A percentile compares a stretch with the other conserved stretches of the same genome.
phyloP scores from a whole-genome alignment of 805 yeast species.

The Maudiozyma bulderi region DNA sequence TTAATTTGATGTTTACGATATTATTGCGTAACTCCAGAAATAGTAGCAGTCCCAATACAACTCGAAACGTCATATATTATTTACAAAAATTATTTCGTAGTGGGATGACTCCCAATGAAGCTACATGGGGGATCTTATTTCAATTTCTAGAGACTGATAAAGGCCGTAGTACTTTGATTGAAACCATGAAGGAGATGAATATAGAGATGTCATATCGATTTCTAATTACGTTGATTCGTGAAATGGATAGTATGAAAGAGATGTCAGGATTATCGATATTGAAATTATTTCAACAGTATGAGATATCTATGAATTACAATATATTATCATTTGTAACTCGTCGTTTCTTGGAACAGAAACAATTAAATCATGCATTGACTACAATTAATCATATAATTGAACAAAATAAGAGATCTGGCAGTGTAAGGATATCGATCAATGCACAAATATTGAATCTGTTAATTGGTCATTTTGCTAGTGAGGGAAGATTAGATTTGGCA shows the following conservation, averaged over 20 bases:
- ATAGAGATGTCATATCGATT: slow-evolving; percentile 25
- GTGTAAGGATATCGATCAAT: not conserved
- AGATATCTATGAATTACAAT: slow-evolving; percentile 20
- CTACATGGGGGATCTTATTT: slow-evolving; percentile 33
- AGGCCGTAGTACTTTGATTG: slow-evolving; percentile 26
- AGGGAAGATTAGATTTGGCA: slow-evolving; percentile 31
- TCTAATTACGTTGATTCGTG: not conserved
- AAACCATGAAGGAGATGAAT: slow-evolving; percentile 25
- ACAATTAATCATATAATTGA: slow-evolving; percentile 14
- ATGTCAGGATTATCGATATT: slow-evolving; percentile 14
- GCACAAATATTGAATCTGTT: slow-evolving; percentile 24
- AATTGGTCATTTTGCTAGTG: slow-evolving; percentile 23
- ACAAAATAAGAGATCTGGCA: slow-evolving; percentile 2
- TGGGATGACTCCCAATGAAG: slow-evolving; percentile 26
- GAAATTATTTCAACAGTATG: slow-evolving; percentile 16
- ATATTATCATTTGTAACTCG: slow-evolving; percentile 21
- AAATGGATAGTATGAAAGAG: not conserved
- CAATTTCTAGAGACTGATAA: slow-evolving; percentile 27
- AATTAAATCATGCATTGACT: slow-evolving; percentile 25
- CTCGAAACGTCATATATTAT: slow-evolving; percentile 21
- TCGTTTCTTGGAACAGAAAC: slow-evolving; percentile 20
- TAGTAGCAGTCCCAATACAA: slow-evolving; percentile 21
- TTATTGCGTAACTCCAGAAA: slow-evolving; percentile 23
- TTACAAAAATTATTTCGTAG: slow-evolving; percentile 27
- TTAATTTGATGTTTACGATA: slow-evolving; percentile 30